These are phyloP conservation scores for Agaricus subrufescens DNA, from an alignment of 768 basidiomycete genomes.

Conservation along the genomic window DNA sequence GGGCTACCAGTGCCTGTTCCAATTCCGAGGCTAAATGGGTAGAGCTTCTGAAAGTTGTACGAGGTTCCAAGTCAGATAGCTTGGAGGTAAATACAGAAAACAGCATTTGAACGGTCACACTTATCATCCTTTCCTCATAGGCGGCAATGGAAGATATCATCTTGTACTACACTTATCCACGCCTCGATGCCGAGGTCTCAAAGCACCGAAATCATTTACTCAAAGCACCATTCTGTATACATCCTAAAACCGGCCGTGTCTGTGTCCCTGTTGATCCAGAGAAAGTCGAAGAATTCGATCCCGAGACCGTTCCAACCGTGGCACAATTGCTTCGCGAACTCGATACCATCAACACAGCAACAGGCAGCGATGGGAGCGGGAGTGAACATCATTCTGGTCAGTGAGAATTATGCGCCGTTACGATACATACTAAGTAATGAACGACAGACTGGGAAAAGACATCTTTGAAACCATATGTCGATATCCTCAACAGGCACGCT, in stretches of 20 bases:
- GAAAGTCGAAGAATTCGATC: slow-evolving; percentile 77
- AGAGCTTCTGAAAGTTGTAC: not conserved
- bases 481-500: slow-evolving; percentile 80
- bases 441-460: slow-evolving; percentile 77
- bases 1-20: slow-evolving; percentile 58
- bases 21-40: not conserved
- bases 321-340: slow-evolving; percentile 79
- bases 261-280: slow-evolving; percentile 89
- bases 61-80: not conserved
- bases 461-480: slow-evolving; percentile 83
- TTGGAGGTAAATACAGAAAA: not conserved
- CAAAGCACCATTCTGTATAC: slow-evolving; percentile 95
- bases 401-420: slow-evolving; percentile 3
- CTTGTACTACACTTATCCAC: slow-evolving; percentile 92
- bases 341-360: slow-evolving; percentile 22
- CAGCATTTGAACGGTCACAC: not conserved
- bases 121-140: slow-evolving; percentile 8
- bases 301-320: slow-evolving; percentile 82
- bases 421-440: not conserved
- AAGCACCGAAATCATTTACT: slow-evolving; percentile 97
- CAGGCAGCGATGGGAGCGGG: slow-evolving; percentile 12
- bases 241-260: slow-evolving; percentile 93
- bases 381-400: slow-evolving; percentile 48
- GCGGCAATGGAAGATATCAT: slow-evolving; percentile 81
- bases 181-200: slow-evolving; percentile 95